phyloP scores from a whole-genome alignment of 768 basidiomycete species.

The Punctularia strigosozonata region DNA sequence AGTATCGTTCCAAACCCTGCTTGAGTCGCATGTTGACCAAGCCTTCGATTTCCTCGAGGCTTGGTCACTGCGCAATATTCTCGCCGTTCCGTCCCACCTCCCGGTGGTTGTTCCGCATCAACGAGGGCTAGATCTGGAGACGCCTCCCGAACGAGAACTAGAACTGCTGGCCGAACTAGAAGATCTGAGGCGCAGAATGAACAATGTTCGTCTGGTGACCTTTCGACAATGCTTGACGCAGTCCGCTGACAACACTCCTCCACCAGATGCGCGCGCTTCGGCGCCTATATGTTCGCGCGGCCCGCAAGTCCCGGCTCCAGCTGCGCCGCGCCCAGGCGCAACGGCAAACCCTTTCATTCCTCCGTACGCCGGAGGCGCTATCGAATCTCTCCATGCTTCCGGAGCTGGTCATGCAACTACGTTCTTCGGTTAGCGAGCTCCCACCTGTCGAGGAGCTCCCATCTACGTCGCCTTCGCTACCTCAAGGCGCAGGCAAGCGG shows the following conservation, averaged over 20 bases:
- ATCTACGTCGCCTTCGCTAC: too few species aligned
- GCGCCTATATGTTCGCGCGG: slow-evolving; percentile 40
- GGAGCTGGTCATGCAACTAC: slow-evolving; percentile 29
- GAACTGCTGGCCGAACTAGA: slow-evolving; percentile 58
- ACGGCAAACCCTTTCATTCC: slow-evolving; percentile 29
- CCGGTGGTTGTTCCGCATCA: slow-evolving; percentile 73
- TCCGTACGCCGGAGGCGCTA: slow-evolving; percentile 30
- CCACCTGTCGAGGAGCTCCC: slow-evolving; percentile 33
- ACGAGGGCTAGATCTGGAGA: slow-evolving; percentile 51
- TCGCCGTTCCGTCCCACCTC: slow-evolving; percentile 57
- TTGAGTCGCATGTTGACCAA: slow-evolving; percentile 81
- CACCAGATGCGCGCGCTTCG: slow-evolving; percentile 56
- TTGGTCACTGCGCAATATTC: slow-evolving; percentile 84
- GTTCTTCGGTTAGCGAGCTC: slow-evolving; percentile 34
- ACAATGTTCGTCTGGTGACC: slow-evolving; percentile 51
- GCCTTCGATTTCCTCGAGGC: slow-evolving; percentile 90
- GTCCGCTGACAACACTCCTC: slow-evolving; percentile 1
- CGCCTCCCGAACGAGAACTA: slow-evolving; percentile 37
- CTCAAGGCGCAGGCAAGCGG: slow-evolving; percentile 12
- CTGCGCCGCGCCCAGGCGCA: slow-evolving; percentile 34
- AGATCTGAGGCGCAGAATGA: slow-evolving; percentile 50
- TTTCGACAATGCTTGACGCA: not conserved
- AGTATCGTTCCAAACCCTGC: slow-evolving; percentile 77
- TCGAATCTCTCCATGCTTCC: slow-evolving; percentile 28
- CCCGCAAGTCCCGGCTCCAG: slow-evolving; percentile 33